These are phyloP conservation scores for Cucurbita argyrosperma DNA, from an alignment of 306 rosid species.

Conservation along the genomic window DNA sequence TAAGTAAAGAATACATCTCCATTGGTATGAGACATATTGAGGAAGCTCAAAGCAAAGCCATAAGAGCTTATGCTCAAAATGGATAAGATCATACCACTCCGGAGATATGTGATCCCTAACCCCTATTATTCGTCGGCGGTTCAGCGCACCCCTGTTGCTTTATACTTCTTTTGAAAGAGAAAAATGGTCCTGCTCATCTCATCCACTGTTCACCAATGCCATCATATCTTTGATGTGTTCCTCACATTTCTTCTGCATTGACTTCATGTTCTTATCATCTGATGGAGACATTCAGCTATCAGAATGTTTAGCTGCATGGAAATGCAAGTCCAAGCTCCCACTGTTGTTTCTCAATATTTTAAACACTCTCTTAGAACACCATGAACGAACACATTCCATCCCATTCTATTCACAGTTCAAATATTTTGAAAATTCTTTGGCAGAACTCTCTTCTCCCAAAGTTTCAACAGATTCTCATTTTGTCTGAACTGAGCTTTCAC, in stretches of 20 bases:
- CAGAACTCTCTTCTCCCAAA: neutral
- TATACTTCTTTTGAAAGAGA: neutral
- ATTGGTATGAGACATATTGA: too few relatives aligned
- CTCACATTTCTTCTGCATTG: neutral
- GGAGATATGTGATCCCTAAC: too few relatives aligned
- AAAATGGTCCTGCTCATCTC: neutral
- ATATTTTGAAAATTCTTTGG: neutral
- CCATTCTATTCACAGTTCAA: neutral
- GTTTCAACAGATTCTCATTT: neutral
- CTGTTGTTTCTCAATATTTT: constrained; percentile 27
- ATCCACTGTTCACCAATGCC: neutral
- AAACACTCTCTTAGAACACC: constrained; percentile 19
- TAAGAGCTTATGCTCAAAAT: too few relatives aligned
- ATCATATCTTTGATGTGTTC: neutral
- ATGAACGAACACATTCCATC: constrained; percentile 6
- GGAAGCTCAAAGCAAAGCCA: too few relatives aligned
- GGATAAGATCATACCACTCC: too few relatives aligned
- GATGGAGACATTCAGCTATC: neutral
- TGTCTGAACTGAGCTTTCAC: neutral
- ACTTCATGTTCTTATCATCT: neutral
- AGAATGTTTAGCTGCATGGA: constrained; percentile 67
- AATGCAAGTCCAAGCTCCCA: constrained; percentile 82
- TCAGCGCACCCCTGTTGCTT: too few relatives aligned
- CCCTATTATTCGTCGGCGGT: too few relatives aligned
- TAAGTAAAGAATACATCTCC: too few relatives aligned